phyloP scores from a whole-genome alignment of 202 grass and related monocot species.

The Musa balbisiana region DNA sequence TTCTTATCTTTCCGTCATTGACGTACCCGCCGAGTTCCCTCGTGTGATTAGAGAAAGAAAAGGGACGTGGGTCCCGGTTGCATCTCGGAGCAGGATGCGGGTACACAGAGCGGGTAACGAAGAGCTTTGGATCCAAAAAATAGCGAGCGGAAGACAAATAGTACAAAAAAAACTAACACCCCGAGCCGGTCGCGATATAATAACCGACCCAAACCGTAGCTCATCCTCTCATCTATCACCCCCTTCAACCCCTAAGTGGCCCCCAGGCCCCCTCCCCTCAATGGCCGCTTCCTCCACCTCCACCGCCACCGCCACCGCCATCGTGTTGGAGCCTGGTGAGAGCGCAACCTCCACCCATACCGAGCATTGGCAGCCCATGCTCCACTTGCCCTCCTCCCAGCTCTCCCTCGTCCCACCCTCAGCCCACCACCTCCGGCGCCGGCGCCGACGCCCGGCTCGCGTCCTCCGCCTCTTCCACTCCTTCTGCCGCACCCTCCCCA shows the following conservation, averaged over 20 bases:
- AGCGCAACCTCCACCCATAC: not conserved
- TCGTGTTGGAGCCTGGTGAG: not conserved
- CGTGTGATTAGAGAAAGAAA: too few species aligned
- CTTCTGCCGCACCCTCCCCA: slow-evolving; percentile 43
- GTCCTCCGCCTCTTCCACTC: slow-evolving; percentile 41
- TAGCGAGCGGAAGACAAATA: too few species aligned
- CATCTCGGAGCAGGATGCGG: too few species aligned
- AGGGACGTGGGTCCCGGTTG: too few species aligned
- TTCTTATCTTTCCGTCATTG: too few species aligned
- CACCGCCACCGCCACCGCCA: not conserved
- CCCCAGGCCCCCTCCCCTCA: not conserved
- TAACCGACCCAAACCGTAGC: not conserved
- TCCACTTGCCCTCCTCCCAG: not conserved
- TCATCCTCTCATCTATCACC: not conserved
- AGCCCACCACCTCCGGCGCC: not conserved
- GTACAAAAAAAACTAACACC: too few species aligned
- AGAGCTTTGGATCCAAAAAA: too few species aligned
- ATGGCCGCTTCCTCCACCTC: not conserved
- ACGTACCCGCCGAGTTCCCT: too few species aligned
- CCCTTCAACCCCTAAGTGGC: not conserved
- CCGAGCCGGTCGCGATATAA: not conserved
- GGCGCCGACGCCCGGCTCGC: slow-evolving; percentile 11
- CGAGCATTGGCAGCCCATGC: not conserved
- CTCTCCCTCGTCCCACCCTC: slow-evolving; percentile 4
- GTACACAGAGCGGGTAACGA: too few species aligned